Evolutionary conservation across 1,284 basidiomycete genomes (phyloP).

Genomic region (Microbotryum violaceum): DNA sequence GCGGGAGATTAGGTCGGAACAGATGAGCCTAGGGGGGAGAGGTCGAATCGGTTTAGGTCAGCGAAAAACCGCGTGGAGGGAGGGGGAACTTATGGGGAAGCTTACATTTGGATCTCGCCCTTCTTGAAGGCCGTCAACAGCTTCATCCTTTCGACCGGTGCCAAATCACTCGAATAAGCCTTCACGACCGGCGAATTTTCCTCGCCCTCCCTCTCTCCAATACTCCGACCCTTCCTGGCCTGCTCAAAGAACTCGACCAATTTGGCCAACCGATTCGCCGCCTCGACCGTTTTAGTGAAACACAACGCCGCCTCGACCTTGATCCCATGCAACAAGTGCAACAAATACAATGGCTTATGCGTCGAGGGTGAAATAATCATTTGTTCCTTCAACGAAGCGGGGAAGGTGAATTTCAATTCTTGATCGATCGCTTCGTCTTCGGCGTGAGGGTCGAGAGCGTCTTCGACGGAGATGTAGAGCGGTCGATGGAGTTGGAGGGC

Average conservation of each 20-base stretch:
- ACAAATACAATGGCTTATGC: conserved; percentile 80
- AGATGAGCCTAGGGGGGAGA: conserved; percentile 62
- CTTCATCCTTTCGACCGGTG: conserved; percentile 60
- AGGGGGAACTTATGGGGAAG: conserved; percentile 19
- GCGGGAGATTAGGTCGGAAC: conserved; percentile 89
- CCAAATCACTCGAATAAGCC: conserved; percentile 82
- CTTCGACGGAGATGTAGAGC: conserved; percentile 79
- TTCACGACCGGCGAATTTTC: conserved; percentile 47
- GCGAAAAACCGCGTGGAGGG: neutral
- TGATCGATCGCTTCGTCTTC: conserved; percentile 48
- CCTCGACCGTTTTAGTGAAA: conserved; percentile 94
- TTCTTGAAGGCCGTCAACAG: conserved; percentile 74
- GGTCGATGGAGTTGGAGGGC: conserved; percentile 71
- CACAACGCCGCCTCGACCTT: conserved; percentile 66
- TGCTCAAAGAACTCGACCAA: conserved; percentile 71
- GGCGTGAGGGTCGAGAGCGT: conserved; percentile 35
- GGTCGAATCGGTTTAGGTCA: neutral
- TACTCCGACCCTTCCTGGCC: conserved; percentile 18
- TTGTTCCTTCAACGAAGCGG: conserved; percentile 72
- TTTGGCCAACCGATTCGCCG: conserved; percentile 70
- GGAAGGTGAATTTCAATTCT: conserved; percentile 70
- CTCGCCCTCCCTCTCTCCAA: conserved; percentile 21
- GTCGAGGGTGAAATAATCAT: conserved; percentile 73
- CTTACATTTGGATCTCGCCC: conserved; percentile 74
- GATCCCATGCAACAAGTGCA: conserved; percentile 67